Conservation (phyloP, 2,329 filamentous ascomycete species). For the Penicillium italicum region DNA sequence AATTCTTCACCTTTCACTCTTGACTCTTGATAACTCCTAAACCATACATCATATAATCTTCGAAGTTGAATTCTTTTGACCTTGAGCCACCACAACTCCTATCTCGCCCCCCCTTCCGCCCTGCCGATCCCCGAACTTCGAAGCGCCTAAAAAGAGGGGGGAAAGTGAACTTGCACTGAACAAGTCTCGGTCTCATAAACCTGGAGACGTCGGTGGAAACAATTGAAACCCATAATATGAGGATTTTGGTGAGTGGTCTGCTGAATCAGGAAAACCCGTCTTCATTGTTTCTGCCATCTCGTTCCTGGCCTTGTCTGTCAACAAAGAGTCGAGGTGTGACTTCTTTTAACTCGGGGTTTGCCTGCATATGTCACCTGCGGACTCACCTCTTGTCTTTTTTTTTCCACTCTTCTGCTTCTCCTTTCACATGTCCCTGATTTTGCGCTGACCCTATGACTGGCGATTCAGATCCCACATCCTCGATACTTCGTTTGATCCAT, state of each 20-base stretch:
- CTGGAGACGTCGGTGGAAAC: not conserved
- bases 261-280: not conserved
- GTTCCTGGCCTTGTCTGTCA: constrained; percentile 14
- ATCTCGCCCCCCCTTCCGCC: constrained; percentile 13
- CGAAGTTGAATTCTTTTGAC: not conserved
- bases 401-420: constrained; percentile 11
- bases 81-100: constrained; percentile 9
- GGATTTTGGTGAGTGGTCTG: constrained; percentile 17
- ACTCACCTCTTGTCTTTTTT: constrained; percentile 16
- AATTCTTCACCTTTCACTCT: not conserved
- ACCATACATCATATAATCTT: not conserved
- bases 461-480: constrained; percentile 10
- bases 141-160: constrained; percentile 21
- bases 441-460: constrained; percentile 12
- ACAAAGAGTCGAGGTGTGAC: constrained; percentile 14
- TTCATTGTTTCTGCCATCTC: constrained; percentile 14
- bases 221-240: constrained; percentile 15
- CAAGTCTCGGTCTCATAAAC: constrained; percentile 4
- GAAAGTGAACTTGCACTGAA: constrained; percentile 1
- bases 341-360: constrained; percentile 13
- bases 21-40: not conserved
- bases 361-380: constrained; percentile 23
- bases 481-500: constrained; percentile 4
- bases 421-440: constrained; percentile 6
- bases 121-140: constrained; percentile 18